Conservation (phyloP, 225 moss, liverwort and hornwort genomes). For the Polytrichum commune region DNA sequence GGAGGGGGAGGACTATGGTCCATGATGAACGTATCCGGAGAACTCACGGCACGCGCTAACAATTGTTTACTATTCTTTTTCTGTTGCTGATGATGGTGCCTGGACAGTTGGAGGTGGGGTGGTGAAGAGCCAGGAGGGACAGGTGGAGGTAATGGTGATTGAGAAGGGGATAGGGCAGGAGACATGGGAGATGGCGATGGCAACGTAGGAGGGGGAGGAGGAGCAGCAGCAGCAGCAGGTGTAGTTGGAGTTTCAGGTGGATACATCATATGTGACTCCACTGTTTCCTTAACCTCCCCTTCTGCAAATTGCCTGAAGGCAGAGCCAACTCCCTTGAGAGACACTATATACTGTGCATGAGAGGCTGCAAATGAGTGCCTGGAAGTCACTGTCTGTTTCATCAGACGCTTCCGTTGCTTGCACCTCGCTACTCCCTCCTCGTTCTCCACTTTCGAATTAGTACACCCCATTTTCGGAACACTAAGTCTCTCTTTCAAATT, state of each 20-base stretch:
- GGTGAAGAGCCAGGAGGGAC: slow-evolving; percentile 27
- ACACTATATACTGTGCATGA: slow-evolving; percentile 56
- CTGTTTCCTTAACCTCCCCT: slow-evolving; percentile 47
- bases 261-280: slow-evolving; percentile 29
- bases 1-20: slow-evolving; percentile 37
- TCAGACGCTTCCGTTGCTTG: slow-evolving; percentile 69
- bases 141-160: slow-evolving; percentile 44
- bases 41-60: slow-evolving; percentile 24
- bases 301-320: slow-evolving; percentile 79
- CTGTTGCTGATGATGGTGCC: slow-evolving; percentile 15
- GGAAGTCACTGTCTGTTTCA: slow-evolving; percentile 60
- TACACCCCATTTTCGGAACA: slow-evolving; percentile 55
- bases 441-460: slow-evolving; percentile 75
- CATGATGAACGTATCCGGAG: slow-evolving; percentile 39
- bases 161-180: slow-evolving; percentile 26
- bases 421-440: slow-evolving; percentile 81
- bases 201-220: slow-evolving; percentile 35
- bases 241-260: slow-evolving; percentile 41
- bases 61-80: slow-evolving; percentile 12
- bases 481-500: background rate
- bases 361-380: slow-evolving; percentile 70
- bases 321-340: slow-evolving; percentile 58
- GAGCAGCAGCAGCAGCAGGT: slow-evolving; percentile 21
- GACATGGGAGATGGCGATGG: slow-evolving; percentile 46
- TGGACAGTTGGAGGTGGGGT: slow-evolving; percentile 25